Evolutionary conservation across 2,329 filamentous ascomycete species (phyloP), one percentile per base, ranked within the genome.

Genomic region (Onygenales sp.): DNA sequence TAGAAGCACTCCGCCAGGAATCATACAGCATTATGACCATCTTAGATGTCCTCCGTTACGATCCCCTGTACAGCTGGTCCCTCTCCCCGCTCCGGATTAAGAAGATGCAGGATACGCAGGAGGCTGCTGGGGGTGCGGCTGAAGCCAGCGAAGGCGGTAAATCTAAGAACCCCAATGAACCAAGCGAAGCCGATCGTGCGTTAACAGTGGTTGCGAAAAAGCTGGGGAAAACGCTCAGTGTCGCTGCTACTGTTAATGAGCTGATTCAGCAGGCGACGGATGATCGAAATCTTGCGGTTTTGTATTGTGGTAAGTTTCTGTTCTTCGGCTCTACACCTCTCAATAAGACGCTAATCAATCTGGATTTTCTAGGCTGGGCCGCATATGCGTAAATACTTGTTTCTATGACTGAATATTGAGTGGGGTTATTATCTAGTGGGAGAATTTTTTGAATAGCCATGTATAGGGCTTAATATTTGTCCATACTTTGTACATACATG

Each of bases 21-120:
- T 88, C 88, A 10, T 94, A 95, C 67, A 91, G 87, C 44, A 98
- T 99, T 73, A 97, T 96, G 91, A 97, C 93, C 0, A 90, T 98
- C 51, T 82, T 99, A 17, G 94, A 98, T 65, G 94, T 98, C 21
- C 75, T 99, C 55, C 86, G 94, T n/a, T 97, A 96, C 70, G 93
- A 99, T 76, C 94, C 93, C 1, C 74, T 99, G 56, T 95, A 97
- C 69, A 93, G 84, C 56, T 99, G 93, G 93, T 92, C 88, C 37
- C 84, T 96, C 53, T 93, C 88, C 9, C 82, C 83, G 0, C 68
- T 84, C 13, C 78, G 83, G 48, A 78, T 83, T 53, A 83, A 81
- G 66, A 77, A 78, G 52, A 85, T 86, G 78, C 83, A 86, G 63
- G 81, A 85, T 40, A 68, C 70, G 13, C 65, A 79, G 2, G 76